A percentile compares a stretch with the other conserved stretches of the same genome.
These are phyloP conservation scores for Dioscorea zingiberensis DNA, from an alignment of 106 monocot genomes.

Conservation along the genomic window DNA sequence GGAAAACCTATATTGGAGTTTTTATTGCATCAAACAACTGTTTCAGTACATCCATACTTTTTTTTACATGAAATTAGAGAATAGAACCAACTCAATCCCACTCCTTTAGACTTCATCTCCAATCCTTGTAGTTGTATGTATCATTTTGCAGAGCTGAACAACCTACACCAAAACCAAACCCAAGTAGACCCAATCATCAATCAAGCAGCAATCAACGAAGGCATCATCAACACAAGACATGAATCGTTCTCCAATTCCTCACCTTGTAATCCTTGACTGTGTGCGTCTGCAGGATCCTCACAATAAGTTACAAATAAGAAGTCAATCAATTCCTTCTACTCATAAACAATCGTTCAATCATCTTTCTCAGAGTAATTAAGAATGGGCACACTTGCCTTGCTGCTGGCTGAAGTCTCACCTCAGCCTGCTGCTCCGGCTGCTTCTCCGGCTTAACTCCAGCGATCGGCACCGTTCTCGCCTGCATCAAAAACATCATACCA, in stretches of 20 bases:
- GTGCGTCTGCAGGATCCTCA: slow-evolving; percentile 20
- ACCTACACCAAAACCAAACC: not conserved
- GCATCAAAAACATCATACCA: not conserved
- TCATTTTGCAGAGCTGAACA: not conserved
- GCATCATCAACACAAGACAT: not conserved
- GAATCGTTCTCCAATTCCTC: not conserved
- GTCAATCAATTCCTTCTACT: slow-evolving; percentile 6
- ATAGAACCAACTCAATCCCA: not conserved
- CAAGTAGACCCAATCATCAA: not conserved
- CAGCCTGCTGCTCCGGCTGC: slow-evolving; percentile 1
- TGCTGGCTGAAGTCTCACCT: slow-evolving; percentile 3
- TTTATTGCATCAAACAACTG: not conserved
- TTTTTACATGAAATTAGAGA: no score
- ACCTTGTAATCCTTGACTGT: slow-evolving; percentile 35
- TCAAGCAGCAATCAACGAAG: not conserved
- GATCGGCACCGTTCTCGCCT: slow-evolving; percentile 44
- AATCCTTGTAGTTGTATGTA: not conserved
- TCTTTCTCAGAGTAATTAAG: not conserved
- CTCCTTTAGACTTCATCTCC: not conserved
- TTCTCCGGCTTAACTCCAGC: slow-evolving; percentile 8
- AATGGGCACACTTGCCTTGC: slow-evolving; percentile 32
- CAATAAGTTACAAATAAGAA: slow-evolving; percentile 4
- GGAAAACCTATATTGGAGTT: not conserved
- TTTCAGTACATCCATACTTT: not conserved
- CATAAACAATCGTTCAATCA: slow-evolving; percentile 5